Percentiles rank a stretch among this genome's conserved stretches.
Evolutionary conservation across 441 rosid genomes (phyloP).

Genomic region (Populus trichocarpa): DNA sequence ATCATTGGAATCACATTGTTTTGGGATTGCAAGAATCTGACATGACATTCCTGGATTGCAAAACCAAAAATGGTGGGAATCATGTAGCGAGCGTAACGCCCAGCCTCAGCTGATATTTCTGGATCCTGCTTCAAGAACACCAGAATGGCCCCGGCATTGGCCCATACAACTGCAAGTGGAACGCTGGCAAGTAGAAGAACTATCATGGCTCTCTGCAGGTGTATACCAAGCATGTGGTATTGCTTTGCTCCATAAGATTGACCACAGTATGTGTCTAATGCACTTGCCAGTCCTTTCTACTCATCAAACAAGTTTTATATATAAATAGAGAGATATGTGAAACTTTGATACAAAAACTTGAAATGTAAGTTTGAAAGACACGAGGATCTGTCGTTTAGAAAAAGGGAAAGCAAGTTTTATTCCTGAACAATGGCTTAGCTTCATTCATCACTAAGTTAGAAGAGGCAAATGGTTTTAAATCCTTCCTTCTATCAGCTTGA

Average conservation of each 20-base stretch:
- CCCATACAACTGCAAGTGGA: conserved; percentile 42
- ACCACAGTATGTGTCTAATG: conserved; percentile 55
- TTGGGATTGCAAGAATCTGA: conserved; percentile 51
- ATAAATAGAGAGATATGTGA: not conserved
- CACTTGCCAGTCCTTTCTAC: conserved; percentile 52
- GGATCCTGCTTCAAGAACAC: conserved; percentile 37
- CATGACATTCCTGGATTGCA: conserved; percentile 40
- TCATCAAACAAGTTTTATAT: not conserved
- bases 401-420: too few relatives aligned
- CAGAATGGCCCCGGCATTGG: conserved; percentile 33
- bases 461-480: too few relatives aligned
- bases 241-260: conserved; percentile 54
- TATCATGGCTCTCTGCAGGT: conserved; percentile 45
- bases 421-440: too few relatives aligned
- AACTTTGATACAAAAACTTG: not conserved
- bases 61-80: conserved; percentile 44
- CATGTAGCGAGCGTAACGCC: conserved; percentile 43
- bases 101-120: conserved; percentile 42
- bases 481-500: too few relatives aligned
- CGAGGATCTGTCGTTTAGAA: too few relatives aligned
- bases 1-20: conserved; percentile 44
- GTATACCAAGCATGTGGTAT: conserved; percentile 43
- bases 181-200: conserved; percentile 41
- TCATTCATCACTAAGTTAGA: too few relatives aligned
- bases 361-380: too few relatives aligned